Evolutionary conservation across 1,284 basidiomycete genomes (phyloP).

Genomic region (Hymenochaete sp.): DNA sequence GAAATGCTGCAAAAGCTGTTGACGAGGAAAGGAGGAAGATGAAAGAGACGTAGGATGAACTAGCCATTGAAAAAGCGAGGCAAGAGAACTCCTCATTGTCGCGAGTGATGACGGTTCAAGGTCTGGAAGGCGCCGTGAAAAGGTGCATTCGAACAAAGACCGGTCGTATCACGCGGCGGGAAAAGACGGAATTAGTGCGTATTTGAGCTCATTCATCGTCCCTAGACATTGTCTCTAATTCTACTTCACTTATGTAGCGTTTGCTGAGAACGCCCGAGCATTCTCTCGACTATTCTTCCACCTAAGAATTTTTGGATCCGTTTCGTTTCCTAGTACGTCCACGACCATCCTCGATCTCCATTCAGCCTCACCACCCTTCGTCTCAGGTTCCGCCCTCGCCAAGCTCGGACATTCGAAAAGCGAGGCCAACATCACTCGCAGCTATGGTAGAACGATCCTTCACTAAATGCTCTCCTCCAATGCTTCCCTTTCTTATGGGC

Average conservation of each 20-base stretch:
- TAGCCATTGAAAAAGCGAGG: conserved; percentile 54
- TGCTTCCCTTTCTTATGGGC: conserved; percentile 67
- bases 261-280: conserved; percentile 59
- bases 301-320: conserved; percentile 67
- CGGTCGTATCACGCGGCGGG: conserved; percentile 75
- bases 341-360: conserved; percentile 71
- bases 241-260: conserved; percentile 34
- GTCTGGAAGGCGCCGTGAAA: too few relatives aligned
- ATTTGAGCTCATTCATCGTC: not conserved
- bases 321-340: conserved; percentile 62
- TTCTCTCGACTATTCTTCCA: conserved; percentile 79
- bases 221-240: not conserved
- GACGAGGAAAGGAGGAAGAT: conserved; percentile 33
- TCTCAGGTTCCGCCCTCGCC: conserved; percentile 82
- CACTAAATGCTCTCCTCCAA: conserved; percentile 89
- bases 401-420: conserved; percentile 84
- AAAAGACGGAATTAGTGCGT: conserved; percentile 74
- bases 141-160: conserved; percentile 63
- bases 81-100: conserved; percentile 55
- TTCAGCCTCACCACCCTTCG: conserved; percentile 76
- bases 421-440: conserved; percentile 77
- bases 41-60: conserved; percentile 59
- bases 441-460: conserved; percentile 60
- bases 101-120: conserved; percentile 74
- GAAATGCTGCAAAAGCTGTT: conserved; percentile 38